Evolutionary conservation across 768 basidiomycete genomes (phyloP), one percentile per base, ranked within the genome.

Genomic region (Auriscalpium orientale): DNA sequence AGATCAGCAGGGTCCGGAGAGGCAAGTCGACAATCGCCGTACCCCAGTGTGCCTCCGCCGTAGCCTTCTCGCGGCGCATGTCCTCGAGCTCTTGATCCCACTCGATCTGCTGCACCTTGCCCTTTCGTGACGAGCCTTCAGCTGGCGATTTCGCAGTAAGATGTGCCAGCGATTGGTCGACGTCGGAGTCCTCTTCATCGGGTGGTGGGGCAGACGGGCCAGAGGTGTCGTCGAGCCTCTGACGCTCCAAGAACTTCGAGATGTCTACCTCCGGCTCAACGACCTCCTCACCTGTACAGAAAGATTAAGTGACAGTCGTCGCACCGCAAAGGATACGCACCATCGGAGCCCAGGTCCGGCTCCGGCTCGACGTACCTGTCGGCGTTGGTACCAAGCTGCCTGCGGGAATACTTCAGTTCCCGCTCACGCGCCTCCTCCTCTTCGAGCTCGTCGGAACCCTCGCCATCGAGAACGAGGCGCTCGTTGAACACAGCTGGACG

Each of bases 21-120:
- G n/a, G n/a, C n/a, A n/a, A n/a, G n/a, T n/a, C 8, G 22, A 16
- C 20, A 8, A 22, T 33, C 7, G 28, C 8, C 9, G 18, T 47
- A 8, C 90, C 90, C 76, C 87, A 75, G 21, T 79, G 79, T 12
- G 90, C 89, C 56, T 91, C 89, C 0, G 89, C 88, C 6, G 79
- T 77, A 2, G 79, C 78, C 63, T 90, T 91, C 58, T 89, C 88
- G 20, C 79, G 77, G 36, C 70, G 79, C 74, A 92, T 71, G 37
- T 79, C 74, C 35, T 89, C 87, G 2, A 91, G 69, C 28, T 79
- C 71, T 4, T 75, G 72, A 58, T 87, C 81, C 89, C 89, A 92
- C 53, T 79, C 78, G 18, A 92, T 80, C 52, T 75, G 68, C 57
- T 83, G 76, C 0, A 82, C 67, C 46, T 81, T 84, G 0, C 87